These are phyloP conservation scores for Eucalyptus regnans DNA, from an alignment of 345 rosid species.

Conservation along the genomic window DNA sequence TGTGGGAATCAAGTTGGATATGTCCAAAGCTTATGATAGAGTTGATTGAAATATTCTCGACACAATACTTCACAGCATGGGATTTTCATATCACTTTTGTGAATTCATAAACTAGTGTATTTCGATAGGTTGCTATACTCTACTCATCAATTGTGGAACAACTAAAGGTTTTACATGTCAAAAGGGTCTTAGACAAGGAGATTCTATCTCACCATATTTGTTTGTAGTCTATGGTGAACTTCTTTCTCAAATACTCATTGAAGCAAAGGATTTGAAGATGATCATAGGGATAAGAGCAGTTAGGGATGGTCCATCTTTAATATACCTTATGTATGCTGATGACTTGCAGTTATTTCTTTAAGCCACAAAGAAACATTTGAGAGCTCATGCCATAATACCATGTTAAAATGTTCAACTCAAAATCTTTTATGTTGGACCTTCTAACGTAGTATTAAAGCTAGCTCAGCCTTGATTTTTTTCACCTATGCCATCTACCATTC, in stretches of 20 bases:
- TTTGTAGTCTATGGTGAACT: neutral
- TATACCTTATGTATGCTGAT: neutral
- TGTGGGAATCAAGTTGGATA: too few relatives aligned
- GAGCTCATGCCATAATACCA: too few relatives aligned
- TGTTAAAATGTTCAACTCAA: too few relatives aligned
- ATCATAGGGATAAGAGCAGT: neutral
- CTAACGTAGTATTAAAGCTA: accelerated
- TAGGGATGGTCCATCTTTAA: neutral
- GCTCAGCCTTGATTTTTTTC: too few relatives aligned
- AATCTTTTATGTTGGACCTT: too few relatives aligned
- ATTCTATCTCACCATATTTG: neutral
- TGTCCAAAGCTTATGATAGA: neutral
- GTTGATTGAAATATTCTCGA: neutral
- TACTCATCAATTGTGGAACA: neutral
- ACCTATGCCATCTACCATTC: accelerated
- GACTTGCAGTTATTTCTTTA: neutral
- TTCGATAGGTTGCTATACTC: too few relatives aligned
- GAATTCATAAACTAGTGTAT: too few relatives aligned
- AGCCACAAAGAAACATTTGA: neutral
- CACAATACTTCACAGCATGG: neutral
- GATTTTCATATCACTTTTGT: too few relatives aligned
- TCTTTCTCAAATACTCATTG: too few relatives aligned
- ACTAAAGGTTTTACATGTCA: too few relatives aligned
- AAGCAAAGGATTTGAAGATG: neutral
- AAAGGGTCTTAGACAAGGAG: neutral